Evolutionary conservation across 192 early-diverging fungal species (phyloP), one percentile per base, ranked within the genome.

Genomic region (Backusella australiensis): DNA sequence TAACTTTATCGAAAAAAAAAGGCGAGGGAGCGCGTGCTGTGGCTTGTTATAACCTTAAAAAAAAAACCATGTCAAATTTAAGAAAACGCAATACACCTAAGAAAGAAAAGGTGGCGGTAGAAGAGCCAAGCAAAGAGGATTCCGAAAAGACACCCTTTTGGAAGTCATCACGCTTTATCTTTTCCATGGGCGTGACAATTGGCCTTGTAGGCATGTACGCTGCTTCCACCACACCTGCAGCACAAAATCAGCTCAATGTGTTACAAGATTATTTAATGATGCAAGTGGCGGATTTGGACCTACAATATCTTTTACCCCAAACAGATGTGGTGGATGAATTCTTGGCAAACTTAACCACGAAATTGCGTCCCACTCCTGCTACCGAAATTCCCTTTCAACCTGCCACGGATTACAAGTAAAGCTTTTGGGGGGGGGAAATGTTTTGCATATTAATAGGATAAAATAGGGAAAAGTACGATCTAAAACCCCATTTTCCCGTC

Each of bases 321-420:
- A 87, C 87, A 72, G 86, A 90, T 76, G 75, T 89, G 23, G 84
- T 91, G 0, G 93, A 94, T 52, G 93, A 94, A 65, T 84, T 94
- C 65, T 78, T 93, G 38, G 85, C 82, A 29, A 91, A 94, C 72
- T 84, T 94, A 21, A 87, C 89, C 2, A 76, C 77, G 42, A 86
- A 86, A 44, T 75, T 89, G 34, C 84, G 72, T 38, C 84, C 86
- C 0, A 81, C 83, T 67, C 75, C 82, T 36, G 53, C 83, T 9
- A 82, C 72, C 29, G 88, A 89, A 17, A 81, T 80, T 21, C 79
- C 82, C 42, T 89, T 89, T 53, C 78, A 83, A 56, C 88, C 88
- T 0, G 88, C 82, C 15, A 68, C 81, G 41, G 75, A 78, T 3
- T 75, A 35, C 44, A 72, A 72, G 68, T 75, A 72, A 71, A 34